Percentiles rank a stretch among this genome's conserved stretches.
Evolutionary conservation across 2,329 filamentous ascomycete species (phyloP).

Genomic region (Verticillium nonalfalfae): DNA sequence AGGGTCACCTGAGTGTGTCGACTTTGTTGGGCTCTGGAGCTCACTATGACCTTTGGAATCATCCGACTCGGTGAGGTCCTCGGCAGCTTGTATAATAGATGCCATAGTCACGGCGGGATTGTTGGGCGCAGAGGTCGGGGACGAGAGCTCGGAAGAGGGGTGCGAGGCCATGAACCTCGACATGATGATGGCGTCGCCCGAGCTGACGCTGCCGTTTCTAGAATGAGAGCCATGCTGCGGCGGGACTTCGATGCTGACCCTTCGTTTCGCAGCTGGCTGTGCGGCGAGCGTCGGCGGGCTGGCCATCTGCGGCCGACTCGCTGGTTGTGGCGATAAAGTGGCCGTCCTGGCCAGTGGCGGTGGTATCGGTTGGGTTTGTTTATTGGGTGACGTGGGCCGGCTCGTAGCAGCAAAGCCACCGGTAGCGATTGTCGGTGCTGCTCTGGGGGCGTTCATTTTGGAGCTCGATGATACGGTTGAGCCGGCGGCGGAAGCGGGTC

Average conservation of each 20-base stretch:
- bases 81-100: slow-evolving; percentile 49
- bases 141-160: slow-evolving; percentile 25
- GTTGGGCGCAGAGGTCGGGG: slow-evolving; percentile 26
- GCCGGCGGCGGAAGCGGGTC: slow-evolving; percentile 26
- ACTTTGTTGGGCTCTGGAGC: slow-evolving; percentile 53
- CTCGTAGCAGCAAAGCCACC: slow-evolving; percentile 15
- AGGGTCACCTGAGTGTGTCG: slow-evolving; percentile 46
- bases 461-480: slow-evolving; percentile 41
- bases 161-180: slow-evolving; percentile 26
- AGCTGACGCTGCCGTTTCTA: slow-evolving; percentile 31
- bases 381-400: slow-evolving; percentile 47
- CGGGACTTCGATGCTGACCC: slow-evolving; percentile 35
- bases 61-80: slow-evolving; percentile 35
- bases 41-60: slow-evolving; percentile 21
- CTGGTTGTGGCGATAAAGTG: background rate
- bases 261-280: slow-evolving; percentile 26
- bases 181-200: slow-evolving; percentile 27
- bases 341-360: slow-evolving; percentile 4
- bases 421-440: slow-evolving; percentile 22
- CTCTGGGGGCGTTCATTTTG: slow-evolving; percentile 32
- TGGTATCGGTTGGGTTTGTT: slow-evolving; percentile 19
- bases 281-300: slow-evolving; percentile 30
- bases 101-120: slow-evolving; percentile 40
- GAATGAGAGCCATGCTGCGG: slow-evolving; percentile 29
- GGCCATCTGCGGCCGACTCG: slow-evolving; percentile 15